phyloP scores from a whole-genome alignment of 1,284 basidiomycete genomes.

The Ustilago nuda region DNA sequence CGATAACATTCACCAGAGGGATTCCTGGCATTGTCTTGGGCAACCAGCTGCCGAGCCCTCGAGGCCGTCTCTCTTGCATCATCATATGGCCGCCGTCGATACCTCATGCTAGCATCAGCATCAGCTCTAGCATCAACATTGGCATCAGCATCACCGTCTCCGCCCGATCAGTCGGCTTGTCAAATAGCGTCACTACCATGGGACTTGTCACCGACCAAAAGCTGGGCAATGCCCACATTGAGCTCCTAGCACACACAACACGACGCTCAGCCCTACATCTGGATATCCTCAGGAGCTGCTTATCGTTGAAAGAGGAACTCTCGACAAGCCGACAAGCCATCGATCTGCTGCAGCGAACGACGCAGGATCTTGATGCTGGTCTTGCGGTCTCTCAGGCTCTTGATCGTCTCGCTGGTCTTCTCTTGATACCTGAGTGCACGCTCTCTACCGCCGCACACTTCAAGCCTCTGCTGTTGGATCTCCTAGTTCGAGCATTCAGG shows the following conservation, averaged over 20 bases:
- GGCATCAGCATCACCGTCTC: not conserved
- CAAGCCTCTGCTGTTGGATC: conserved; percentile 64
- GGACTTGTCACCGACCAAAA: conserved; percentile 11
- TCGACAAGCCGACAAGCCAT: conserved; percentile 5
- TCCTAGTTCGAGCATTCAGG: conserved; percentile 58
- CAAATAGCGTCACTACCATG: conserved; percentile 8
- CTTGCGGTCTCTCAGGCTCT: conserved; percentile 34
- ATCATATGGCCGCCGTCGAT: not conserved
- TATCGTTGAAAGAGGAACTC: conserved; percentile 19
- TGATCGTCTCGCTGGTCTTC: conserved; percentile 56
- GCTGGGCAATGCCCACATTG: not conserved
- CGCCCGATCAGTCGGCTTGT: not conserved
- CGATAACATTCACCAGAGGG: not conserved
- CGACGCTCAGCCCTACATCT: conserved; percentile 33
- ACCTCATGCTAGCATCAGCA: conserved; percentile 5
- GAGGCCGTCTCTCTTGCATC: not conserved
- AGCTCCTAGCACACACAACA: not conserved
- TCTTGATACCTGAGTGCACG: conserved; percentile 59
- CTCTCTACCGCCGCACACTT: conserved; percentile 57
- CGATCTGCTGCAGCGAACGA: not conserved
- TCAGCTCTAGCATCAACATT: not conserved
- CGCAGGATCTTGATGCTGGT: conserved; percentile 17
- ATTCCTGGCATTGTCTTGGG: not conserved
- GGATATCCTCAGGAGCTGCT: conserved; percentile 30
- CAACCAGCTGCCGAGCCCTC: not conserved